Conservation (phyloP, 2,329 filamentous ascomycete species). For the Cercospora zeae-maydis region DNA sequence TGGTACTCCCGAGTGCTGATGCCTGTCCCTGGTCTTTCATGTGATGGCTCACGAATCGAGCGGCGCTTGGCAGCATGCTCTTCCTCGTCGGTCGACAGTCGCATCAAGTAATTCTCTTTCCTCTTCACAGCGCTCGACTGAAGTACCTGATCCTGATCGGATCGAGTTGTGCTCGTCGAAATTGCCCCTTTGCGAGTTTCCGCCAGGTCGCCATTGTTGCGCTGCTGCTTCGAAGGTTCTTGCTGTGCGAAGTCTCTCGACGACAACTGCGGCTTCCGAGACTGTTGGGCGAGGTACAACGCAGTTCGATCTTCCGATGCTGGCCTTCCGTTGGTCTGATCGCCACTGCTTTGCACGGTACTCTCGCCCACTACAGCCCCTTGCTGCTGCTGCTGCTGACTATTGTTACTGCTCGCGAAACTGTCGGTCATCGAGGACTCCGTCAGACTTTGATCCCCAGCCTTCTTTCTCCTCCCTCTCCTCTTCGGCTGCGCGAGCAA, state of each 20-base stretch:
- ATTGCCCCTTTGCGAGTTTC: constrained; percentile 4
- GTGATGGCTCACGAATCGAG: background rate
- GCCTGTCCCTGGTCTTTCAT: background rate
- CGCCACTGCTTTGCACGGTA: background rate
- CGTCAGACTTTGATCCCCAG: constrained; percentile 4
- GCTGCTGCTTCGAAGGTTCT: background rate
- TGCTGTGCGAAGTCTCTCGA: background rate
- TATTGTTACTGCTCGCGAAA: constrained; percentile 17
- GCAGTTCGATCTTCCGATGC: background rate
- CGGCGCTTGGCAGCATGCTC: constrained; percentile 2
- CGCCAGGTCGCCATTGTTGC: constrained; percentile 1
- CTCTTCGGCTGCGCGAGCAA: constrained; percentile 9
- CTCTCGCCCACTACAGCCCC: constrained; percentile 8
- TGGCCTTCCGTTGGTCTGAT: background rate
- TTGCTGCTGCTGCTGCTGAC: background rate
- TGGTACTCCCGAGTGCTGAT: background rate
- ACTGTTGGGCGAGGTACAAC: background rate
- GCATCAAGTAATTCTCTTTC: constrained; percentile 1
- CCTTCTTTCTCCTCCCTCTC: constrained; percentile 11
- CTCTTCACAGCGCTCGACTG: constrained; percentile 10
- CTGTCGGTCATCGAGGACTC: constrained; percentile 15
- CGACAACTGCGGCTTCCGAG: background rate
- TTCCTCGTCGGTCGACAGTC: background rate
- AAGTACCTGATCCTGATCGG: background rate
- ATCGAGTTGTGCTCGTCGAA: background rate